Conservation (phyloP, 73 alveolate species). For the Stentor roeselii region DNA sequence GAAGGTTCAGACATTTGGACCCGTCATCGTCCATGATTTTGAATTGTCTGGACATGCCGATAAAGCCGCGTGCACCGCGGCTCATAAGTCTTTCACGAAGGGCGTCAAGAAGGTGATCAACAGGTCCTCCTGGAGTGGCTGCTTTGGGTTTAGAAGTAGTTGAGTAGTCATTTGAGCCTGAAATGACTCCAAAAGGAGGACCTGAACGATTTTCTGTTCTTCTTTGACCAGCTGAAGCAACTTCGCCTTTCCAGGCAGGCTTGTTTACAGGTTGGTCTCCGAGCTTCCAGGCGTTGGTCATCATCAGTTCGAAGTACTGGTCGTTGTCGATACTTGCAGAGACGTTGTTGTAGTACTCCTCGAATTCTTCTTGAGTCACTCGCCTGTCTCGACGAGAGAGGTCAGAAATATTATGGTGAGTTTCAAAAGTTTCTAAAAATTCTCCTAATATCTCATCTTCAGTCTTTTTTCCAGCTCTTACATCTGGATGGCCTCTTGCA, state of each 20-base stretch:
- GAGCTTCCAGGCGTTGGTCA: background rate
- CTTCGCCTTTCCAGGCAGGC: background rate
- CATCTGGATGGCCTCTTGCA: background rate
- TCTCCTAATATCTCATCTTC: background rate
- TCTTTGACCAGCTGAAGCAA: background rate
- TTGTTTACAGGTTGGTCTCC: background rate
- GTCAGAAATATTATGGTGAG: background rate
- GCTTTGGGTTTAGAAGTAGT: background rate
- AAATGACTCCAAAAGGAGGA: background rate
- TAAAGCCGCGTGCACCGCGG: conserved; percentile 88
- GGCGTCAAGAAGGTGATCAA: conserved; percentile 37
- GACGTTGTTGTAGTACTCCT: conserved; percentile 11
- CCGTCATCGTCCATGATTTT: conserved; percentile 38
- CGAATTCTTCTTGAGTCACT: background rate
- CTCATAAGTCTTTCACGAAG: conserved; percentile 66
- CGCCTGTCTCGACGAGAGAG: background rate
- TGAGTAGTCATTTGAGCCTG: background rate
- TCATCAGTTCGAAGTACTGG: background rate
- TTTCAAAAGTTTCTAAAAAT: background rate
- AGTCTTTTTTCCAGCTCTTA: background rate
- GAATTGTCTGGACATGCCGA: conserved; percentile 69
- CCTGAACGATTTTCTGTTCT: background rate
- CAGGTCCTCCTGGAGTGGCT: conserved; percentile 9
- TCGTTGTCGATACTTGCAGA: background rate
- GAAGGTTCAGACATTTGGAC: conserved; percentile 25